Base-by-base conservation (phyloP, 768 basidiomycete species). In the Collybia nuda region DNA sequence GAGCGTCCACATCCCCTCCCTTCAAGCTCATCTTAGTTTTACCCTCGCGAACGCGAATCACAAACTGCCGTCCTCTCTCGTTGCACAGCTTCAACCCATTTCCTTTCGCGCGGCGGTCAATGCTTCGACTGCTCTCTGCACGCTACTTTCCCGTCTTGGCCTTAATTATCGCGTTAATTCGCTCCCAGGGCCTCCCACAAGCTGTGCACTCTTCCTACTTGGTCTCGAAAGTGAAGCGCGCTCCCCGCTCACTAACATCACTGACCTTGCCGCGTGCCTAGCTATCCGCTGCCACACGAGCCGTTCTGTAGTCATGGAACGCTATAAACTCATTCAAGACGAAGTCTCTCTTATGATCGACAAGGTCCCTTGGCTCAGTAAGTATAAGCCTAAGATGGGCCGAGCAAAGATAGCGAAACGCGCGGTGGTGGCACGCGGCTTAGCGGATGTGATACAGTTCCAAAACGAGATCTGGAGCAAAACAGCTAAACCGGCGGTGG, bases 311-410 rank as follows among this genome's bases (percentile, higher is more conserved):
- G 78, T 90, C 22, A 82, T 88, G 79, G 69, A 77, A 23, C 82
- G 88, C 2, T 92, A 92, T 67, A 86, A 82, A 62, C 56, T 71
- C 32, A 63, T 89, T 23, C 83, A 84, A 59, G 82, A 86, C 57
- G 66, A 78, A 48, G 67, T 90, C 26, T 77, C 77, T 29, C 68
- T 74, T 48, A 82, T 81, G 75, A 78, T 83, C 22, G 71, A 76
- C 43, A 76, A 79, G n/a, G 73, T 92, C 2, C 86, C 88, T 4
- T 93, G 90, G 90, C 70, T 90, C 9, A 76, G 82, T 53, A 76
- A 80, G 40, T 84, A 83, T 53, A 65, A 72, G 42, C 64, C 56
- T 65, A 76, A 68, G 55, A 66, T 69, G 40, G 80, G 84, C 0
- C 76, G 83, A 9, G 78, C 85, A 14, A 85, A 82, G 59, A 68